A percentile compares a stretch with the other conserved stretches of the same genome.
Conservation (phyloP, 2,329 filamentous ascomycete species). For the Verruconis gallopava region DNA sequence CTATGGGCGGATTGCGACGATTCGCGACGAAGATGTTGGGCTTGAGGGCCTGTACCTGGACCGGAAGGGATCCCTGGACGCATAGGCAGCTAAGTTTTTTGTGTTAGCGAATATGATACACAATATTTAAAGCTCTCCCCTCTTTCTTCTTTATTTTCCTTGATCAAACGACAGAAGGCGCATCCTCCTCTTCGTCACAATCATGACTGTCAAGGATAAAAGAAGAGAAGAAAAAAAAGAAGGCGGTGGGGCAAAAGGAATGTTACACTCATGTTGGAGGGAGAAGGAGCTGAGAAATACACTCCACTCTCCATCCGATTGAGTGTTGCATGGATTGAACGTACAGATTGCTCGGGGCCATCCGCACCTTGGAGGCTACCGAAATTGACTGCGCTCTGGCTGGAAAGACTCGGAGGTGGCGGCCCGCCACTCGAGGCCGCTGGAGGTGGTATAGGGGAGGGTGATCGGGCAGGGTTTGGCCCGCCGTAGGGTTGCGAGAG, state of each 20-base stretch:
- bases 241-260: no score
- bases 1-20: slow-evolving; percentile 74
- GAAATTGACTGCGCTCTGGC: slow-evolving; percentile 61
- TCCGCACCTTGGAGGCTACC: slow-evolving; percentile 66
- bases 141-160: no score
- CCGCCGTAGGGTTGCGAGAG: slow-evolving; percentile 43
- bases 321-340: no score
- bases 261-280: no score
- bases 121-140: no score
- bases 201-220: no score
- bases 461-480: slow-evolving; percentile 72
- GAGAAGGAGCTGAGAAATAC: no score
- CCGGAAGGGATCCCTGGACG: slow-evolving; percentile 39
- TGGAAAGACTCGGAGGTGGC: slow-evolving; percentile 63
- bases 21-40: slow-evolving; percentile 71
- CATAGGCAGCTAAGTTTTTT: slow-evolving; percentile 60
- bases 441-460: slow-evolving; percentile 85
- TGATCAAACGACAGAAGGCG: no score
- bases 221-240: no score
- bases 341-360: slow-evolving; percentile 52
- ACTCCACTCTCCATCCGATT: no score
- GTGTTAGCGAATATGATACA: no score
- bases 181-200: no score
- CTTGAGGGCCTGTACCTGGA: slow-evolving; percentile 37
- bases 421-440: slow-evolving; percentile 69